Conservation (phyloP, 768 basidiomycete genomes). For the Peribolospora kevripleyi region DNA sequence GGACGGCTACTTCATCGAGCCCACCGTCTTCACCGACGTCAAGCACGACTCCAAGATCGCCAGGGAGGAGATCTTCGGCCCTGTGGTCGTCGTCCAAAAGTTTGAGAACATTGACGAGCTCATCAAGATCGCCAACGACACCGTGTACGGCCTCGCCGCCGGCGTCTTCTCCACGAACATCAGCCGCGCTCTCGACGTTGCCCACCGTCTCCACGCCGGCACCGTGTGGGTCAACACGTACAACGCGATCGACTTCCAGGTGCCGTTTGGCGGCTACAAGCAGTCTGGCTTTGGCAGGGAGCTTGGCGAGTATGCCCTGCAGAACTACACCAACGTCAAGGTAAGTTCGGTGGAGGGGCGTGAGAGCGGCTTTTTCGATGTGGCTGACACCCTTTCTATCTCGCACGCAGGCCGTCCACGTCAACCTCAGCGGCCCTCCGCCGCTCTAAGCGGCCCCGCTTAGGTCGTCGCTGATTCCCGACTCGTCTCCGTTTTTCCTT, state of each 20-base stretch:
- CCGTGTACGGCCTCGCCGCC: conserved; percentile 54
- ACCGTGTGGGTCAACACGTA: conserved; percentile 34
- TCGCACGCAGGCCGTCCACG: not conserved
- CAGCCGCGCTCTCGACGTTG: conserved; percentile 43
- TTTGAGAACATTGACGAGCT: conserved; percentile 32
- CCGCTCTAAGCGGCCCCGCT: conserved; percentile 1
- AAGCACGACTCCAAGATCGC: conserved; percentile 50
- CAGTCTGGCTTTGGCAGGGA: conserved; percentile 21
- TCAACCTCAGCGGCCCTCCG: conserved; percentile 6
- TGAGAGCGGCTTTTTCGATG: too few relatives aligned
- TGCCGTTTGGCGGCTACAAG: conserved; percentile 26
- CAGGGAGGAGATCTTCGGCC: conserved; percentile 19
- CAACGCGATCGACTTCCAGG: conserved; percentile 18
- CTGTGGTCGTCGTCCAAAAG: conserved; percentile 44
- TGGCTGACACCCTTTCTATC: too few relatives aligned
- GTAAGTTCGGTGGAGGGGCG: too few relatives aligned
- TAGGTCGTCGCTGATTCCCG: too few relatives aligned
- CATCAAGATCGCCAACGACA: conserved; percentile 46
- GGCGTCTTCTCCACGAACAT: conserved; percentile 65
- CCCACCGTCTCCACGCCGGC: conserved; percentile 54
- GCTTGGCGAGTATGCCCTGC: conserved; percentile 15
- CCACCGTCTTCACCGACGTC: conserved; percentile 54
- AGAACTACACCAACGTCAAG: conserved; percentile 11
- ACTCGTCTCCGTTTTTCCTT: too few relatives aligned
- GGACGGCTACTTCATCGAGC: conserved; percentile 40